Base-by-base conservation (phyloP, 305 asterid species). In the Fraxinus xanthoxyloides region DNA sequence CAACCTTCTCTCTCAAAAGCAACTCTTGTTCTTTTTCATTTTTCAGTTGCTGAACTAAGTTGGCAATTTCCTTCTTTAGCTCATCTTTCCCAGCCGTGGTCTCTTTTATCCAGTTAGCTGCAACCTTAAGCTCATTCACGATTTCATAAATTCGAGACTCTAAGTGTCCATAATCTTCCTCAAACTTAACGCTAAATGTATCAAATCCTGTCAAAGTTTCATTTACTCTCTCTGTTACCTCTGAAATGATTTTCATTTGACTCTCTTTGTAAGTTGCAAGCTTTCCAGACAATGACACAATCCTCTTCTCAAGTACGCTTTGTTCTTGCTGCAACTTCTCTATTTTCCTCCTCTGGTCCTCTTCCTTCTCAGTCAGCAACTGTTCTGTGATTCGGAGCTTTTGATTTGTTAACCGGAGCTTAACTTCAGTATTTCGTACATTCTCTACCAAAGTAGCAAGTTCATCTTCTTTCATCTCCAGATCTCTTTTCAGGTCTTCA, bases 371-470 rank as follows among this genome's bases (percentile, higher is more conserved):
- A 31, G 85, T 79, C 12, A 93, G 84, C 43, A 89, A 56, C 89
- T 95, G 97, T 77, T 95, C 98, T 8, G 98, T 95, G 79, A 95
- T 87, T 9, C 91, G 93, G 69, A 95, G 97, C 89, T 93, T 95
- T 91, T 92, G 99, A 82, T 86, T 88, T 30, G 94, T 74, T 56
- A 93, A 80, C 17, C 97, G 94, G 63, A 91, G 92, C 89, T 91
- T 94, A 36, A 95, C 98, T 89, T 95, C 99, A 28, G 86, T 85
- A 35, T 83, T 90, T 46, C 96, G 88, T 81, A 95, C 88, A 81
- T 91, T 90, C 83, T 95, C 99, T 30, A 82, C 83, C 89, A 94
- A 72, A 38, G 92, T 84, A 48, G 87, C 82, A 36, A 89, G 75
- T 79, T 94, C 97, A 81, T 95, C 99, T 36, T 38, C 95, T 89